Conservation (phyloP, 2,329 filamentous ascomycete species). For the Fusarium mundagurra region DNA sequence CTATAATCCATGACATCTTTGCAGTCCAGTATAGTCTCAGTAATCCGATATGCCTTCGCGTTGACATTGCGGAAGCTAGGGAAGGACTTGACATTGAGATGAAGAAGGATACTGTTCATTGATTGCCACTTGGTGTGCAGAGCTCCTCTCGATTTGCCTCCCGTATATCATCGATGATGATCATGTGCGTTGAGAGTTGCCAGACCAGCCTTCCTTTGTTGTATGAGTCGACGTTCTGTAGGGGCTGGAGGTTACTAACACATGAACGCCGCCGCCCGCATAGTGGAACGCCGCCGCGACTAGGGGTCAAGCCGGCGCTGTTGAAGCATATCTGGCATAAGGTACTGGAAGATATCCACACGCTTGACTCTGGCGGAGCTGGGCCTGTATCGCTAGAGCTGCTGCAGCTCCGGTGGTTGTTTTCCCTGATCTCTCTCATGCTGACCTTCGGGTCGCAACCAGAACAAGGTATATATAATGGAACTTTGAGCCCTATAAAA, state of each 20-base stretch:
- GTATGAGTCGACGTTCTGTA: background rate
- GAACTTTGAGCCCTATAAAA: rapidly evolving
- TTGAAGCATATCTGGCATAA: background rate
- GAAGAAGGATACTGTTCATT: too few species aligned
- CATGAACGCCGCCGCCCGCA: background rate
- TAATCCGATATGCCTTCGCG: too few species aligned
- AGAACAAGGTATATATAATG: background rate
- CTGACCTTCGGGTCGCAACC: background rate
- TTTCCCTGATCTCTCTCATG: background rate
- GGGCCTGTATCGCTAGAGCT: background rate
- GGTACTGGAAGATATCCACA: background rate
- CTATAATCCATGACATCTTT: too few species aligned
- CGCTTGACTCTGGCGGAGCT: background rate
- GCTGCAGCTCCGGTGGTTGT: background rate
- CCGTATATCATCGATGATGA: background rate
- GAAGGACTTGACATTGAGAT: too few species aligned
- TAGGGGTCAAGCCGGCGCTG: background rate
- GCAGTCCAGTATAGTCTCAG: too few species aligned
- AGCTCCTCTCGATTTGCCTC: background rate
- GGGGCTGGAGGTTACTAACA: background rate
- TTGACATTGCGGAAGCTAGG: too few species aligned
- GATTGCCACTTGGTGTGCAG: background rate
- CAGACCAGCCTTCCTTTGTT: background rate
- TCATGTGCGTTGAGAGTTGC: background rate
- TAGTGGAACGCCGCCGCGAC: background rate